A percentile compares a stretch with the other conserved stretches of the same genome.
Evolutionary conservation across 345 rosid genomes (phyloP).

Genomic region (Hevea brasiliensis): DNA sequence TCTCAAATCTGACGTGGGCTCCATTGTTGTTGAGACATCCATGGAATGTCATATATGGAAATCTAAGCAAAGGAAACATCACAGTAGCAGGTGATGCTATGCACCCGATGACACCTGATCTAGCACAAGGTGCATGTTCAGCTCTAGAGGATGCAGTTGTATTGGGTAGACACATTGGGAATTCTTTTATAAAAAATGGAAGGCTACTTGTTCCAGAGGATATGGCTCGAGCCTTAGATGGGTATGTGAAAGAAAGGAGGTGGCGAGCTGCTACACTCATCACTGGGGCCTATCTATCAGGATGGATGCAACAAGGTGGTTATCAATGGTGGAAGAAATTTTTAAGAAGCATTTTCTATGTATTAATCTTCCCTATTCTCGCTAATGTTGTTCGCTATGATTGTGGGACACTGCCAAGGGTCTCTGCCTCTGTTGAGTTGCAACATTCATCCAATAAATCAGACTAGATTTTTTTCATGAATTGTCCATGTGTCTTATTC

Average conservation of each 20-base stretch:
- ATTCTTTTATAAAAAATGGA: background rate
- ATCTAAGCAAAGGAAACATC: conserved; percentile 33
- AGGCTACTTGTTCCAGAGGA: conserved; percentile 13
- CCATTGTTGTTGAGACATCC: conserved; percentile 38
- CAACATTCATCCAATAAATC: background rate
- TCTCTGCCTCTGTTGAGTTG: background rate
- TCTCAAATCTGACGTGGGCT: conserved; percentile 34
- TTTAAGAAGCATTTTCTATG: conserved; percentile 32
- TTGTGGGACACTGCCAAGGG: conserved; percentile 38
- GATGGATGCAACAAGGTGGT: conserved; percentile 43
- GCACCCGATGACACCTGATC: conserved; percentile 56
- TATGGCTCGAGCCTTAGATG: conserved; percentile 20
- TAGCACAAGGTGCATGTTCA: conserved; percentile 47
- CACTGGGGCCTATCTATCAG: conserved; percentile 31
- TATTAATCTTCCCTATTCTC: background rate
- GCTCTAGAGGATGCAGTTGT: conserved; percentile 50
- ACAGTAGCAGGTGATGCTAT: conserved; percentile 56
- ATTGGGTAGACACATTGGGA: conserved; percentile 37
- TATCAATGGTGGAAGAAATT: conserved; percentile 32
- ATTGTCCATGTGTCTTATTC: background rate
- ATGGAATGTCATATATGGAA: conserved; percentile 39
- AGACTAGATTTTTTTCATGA: background rate
- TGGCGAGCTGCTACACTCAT: conserved; percentile 34
- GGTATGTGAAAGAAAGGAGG: conserved; percentile 34
- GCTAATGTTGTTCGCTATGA: conserved; percentile 15